Evolutionary conservation across 2,329 filamentous ascomycete species (phyloP).

Genomic region (Harringtonia aguacate): DNA sequence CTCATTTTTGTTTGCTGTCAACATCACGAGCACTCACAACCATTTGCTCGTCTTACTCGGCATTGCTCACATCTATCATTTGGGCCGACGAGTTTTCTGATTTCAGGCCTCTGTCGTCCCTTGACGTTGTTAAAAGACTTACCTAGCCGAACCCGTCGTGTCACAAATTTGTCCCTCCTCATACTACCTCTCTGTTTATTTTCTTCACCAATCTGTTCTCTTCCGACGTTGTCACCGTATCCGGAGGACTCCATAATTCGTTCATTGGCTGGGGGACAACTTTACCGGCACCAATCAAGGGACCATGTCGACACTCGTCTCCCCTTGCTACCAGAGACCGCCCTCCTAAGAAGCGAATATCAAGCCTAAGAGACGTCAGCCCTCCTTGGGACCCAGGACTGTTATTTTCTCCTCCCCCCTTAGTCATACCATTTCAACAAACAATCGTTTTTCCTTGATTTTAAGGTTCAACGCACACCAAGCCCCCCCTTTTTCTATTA

Average conservation of each 20-base stretch:
- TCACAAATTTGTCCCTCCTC: neutral
- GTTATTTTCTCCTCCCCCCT: neutral
- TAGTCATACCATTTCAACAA: neutral
- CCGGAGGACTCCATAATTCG: neutral
- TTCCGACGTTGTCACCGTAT: neutral
- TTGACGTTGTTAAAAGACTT: neutral
- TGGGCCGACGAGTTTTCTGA: neutral
- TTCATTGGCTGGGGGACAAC: conserved; percentile 6
- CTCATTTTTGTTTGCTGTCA: no score
- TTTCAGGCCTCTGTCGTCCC: neutral
- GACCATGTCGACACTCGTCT: conserved; percentile 4
- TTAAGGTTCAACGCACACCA: no score
- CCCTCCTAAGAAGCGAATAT: conserved; percentile 1
- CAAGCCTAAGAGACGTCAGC: neutral
- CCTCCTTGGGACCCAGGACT: neutral
- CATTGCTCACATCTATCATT: neutral
- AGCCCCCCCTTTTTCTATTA: no score
- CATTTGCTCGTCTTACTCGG: neutral
- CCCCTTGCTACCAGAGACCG: conserved; percentile 1
- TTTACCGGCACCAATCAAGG: conserved; percentile 5
- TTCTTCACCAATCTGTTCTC: neutral
- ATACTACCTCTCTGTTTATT: neutral
- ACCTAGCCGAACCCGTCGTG: neutral
- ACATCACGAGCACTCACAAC: no score
- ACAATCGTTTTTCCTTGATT: neutral